Percentiles rank a stretch among this genome's conserved stretches.
phyloP scores from a whole-genome alignment of 345 rosid genomes.

The Odontarrhena argentea region DNA sequence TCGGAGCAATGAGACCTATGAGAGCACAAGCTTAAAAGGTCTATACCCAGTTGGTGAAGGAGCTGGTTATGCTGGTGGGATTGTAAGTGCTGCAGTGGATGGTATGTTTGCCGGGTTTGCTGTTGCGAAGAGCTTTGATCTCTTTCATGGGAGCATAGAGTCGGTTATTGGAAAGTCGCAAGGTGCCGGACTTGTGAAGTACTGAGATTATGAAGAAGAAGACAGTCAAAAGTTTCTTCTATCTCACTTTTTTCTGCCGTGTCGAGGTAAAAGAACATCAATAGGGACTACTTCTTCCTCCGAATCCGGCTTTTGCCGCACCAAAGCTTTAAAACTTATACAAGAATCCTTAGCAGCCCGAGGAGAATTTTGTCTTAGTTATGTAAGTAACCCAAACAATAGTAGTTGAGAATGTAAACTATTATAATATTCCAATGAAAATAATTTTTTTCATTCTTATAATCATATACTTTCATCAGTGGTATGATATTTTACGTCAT shows the following conservation, averaged over 20 bases:
- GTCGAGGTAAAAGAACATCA: conserved; percentile 13
- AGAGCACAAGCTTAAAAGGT: conserved; percentile 75
- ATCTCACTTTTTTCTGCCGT: background rate
- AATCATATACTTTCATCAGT: background rate
- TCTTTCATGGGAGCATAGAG: conserved; percentile 60
- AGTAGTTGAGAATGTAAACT: conserved; percentile 14
- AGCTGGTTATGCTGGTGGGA: conserved; percentile 99
- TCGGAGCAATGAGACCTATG: conserved; percentile 65
- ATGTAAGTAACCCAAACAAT: conserved; percentile 22
- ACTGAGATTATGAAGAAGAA: conserved; percentile 43
- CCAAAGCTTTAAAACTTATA: conserved; percentile 27
- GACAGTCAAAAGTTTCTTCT: background rate
- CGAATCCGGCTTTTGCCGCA: conserved; percentile 2
- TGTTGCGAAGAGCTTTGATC: conserved; percentile 67
- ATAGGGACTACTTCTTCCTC: conserved; percentile 17
- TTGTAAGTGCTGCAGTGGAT: conserved; percentile 96
- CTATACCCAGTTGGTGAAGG: conserved; percentile 97
- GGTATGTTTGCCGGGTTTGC: conserved; percentile 90
- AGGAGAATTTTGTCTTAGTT: conserved; percentile 27
- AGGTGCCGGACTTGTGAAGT: conserved; percentile 60
- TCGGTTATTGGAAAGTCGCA: conserved; percentile 70
- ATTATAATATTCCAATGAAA: conserved; percentile 4
- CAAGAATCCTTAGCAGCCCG: background rate
- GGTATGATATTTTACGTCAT: background rate
- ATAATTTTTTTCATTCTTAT: background rate